Evolutionary conservation across 129 eudicot species (phyloP), one percentile per base, ranked within the genome.

Genomic region (Artemisia annua): DNA sequence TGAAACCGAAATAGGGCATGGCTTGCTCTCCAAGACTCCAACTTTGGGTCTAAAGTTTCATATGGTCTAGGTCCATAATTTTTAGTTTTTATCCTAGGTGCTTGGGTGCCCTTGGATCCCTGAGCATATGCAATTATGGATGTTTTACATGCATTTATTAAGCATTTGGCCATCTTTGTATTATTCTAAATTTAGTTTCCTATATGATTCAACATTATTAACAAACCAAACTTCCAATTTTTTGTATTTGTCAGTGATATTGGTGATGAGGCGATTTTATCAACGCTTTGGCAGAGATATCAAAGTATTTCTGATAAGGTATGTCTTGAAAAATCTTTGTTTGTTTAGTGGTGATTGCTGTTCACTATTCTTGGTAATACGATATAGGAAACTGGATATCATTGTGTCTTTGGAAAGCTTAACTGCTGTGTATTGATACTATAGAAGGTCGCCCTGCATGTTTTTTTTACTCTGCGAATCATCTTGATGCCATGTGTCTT

Each of bases 191-290:
- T 68, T 62, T 26, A 28, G 20, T 49, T 68, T 50, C 15, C 15
- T 48, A 13, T 49, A 14, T 15, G 48, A 43, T 58, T 10, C 48
- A 46, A 59, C 13, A 14, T 44, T 14, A 4, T 0, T 59, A 9
- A 14, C 12, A 15, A 48, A 24, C 17, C 44, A 70, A 20, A 60
- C 77, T 70, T 78, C 64, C 67, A 53, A 61, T 32, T 6, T 46
- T 56, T 63, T 78, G 49, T 32, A 7, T 63, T 75, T 67, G 83
- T 52, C 74, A 93, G 98, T 81, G 98, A 93, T n/a, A 69, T 69
- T 60, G 98, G 98, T 43, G 96, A 88, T 74, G 99, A 95, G 88
- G 97, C 85, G 11, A 87, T 91, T 22, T 82, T 95, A 51, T 78
- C 79, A 48, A 60, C 85, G 22, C 83, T 95, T 43, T 91, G 91